Evolutionary conservation across 192 early-diverging fungal species (phyloP).

Genomic region (Coemansia biformis): DNA sequence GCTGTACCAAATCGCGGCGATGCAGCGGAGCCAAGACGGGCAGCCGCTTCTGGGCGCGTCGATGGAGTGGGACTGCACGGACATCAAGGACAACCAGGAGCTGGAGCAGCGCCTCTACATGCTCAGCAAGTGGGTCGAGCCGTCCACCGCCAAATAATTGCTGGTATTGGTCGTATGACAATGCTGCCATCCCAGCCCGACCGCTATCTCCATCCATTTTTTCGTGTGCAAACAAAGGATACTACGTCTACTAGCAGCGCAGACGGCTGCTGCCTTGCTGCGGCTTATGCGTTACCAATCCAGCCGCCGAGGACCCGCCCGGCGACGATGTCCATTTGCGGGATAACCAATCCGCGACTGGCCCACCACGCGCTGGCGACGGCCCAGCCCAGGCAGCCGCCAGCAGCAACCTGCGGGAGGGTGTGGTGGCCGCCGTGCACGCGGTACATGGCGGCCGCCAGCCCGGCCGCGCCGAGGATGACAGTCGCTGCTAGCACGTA

Average conservation of each 20-base stretch:
- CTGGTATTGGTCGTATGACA: not conserved
- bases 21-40: constrained; percentile 26
- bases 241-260: too few species aligned
- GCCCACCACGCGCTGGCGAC: constrained; percentile 34
- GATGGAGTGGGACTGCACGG: constrained; percentile 46
- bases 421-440: constrained; percentile 35
- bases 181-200: too few species aligned
- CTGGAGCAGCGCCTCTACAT: constrained; percentile 47
- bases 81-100: constrained; percentile 51
- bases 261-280: not conserved
- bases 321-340: constrained; percentile 3
- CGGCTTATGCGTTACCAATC: not conserved
- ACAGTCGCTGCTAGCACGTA: not conserved
- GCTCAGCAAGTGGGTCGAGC: constrained; percentile 52
- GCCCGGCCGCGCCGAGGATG: constrained; percentile 6
- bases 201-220: too few species aligned
- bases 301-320: too few species aligned
- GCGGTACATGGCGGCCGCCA: constrained; percentile 26
- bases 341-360: constrained; percentile 1
- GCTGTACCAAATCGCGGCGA: constrained; percentile 41
- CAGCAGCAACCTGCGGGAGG: constrained; percentile 29
- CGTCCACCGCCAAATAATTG: constrained; percentile 6
- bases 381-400: constrained; percentile 11
- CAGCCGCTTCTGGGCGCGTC: constrained; percentile 28
- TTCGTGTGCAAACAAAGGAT: too few species aligned